Base-by-base conservation (phyloP, 2,329 filamentous ascomycete genomes). In the Fusarium mexicanum region DNA sequence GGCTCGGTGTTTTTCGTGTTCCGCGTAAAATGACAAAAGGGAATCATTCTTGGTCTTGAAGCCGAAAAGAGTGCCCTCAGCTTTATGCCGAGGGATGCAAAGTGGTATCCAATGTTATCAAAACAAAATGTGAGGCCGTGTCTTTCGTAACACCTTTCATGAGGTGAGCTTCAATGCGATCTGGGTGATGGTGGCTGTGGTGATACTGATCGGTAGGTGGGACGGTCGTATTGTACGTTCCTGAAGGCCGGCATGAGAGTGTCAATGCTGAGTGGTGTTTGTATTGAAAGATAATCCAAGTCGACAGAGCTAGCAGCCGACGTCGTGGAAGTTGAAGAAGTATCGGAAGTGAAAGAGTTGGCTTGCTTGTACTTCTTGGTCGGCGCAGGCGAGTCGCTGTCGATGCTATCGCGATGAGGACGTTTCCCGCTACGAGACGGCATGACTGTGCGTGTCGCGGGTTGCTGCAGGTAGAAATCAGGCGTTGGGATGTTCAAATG, bases 301-400 rank as follows among this genome's bases (percentile, higher is more conserved):
- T 73, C 71, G 43, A 74, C 61, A 58, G 77, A 61, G 48, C 73
- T 57, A 26, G 62, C 60, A 46, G 64, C 16, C 31, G 69, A 71
- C 13, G 72, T 58, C 18, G 69, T 58, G 14, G 77, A 76, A n/a
- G 72, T 70, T 29, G 72, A 66, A 24, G 77, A 79, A 17, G 58
- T 65, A 40, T 75, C 66, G 13, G 77, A 79, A 22, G 69, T 69
- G 69, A 79, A 71, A 22, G 77, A 78, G 11, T 71, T 75, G 29
- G 76, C 64, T 57, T 78, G 77, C 50, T 79, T 79, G 51, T 69
- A 70, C 58, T 79, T 79, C 46, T 79, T 79, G 60, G 48, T 76
- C 5, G 77, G 74, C 22, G 77, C 65, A 31, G 71, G 67, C n/a
- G 76, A 72, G 33, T 73, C 69, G 14, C 53, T 64, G 16, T 72